A percentile compares a stretch with the other conserved stretches of the same genome.
These are phyloP conservation scores for Fusarium sp. DNA, from an alignment of 2,329 filamentous ascomycete species.

Conservation along the genomic window DNA sequence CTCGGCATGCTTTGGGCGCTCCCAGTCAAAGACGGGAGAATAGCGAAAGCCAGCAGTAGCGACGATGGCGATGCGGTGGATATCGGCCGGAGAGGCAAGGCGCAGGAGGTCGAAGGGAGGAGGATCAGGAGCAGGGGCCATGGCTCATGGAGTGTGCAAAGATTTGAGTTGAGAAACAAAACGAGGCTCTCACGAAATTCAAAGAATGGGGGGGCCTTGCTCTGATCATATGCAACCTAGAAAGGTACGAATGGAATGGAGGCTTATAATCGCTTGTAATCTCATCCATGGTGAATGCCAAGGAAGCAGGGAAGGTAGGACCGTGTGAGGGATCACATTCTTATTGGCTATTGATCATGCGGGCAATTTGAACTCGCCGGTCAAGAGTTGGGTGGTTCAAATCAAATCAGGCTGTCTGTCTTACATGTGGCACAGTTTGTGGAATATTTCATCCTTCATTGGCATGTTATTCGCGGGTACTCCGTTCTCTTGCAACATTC, in stretches of 20 bases:
- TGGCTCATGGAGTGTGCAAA: neutral
- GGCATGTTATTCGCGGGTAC: neutral
- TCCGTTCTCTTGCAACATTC: neutral
- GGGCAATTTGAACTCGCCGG: neutral
- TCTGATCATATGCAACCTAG: neutral
- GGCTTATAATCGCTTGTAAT: no score
- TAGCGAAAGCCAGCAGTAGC: conserved; percentile 4
- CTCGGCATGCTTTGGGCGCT: neutral
- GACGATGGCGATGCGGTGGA: conserved; percentile 4
- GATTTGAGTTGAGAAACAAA: neutral
- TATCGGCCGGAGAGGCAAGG: neutral
- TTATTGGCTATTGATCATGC: neutral
- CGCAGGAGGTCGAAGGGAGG: neutral
- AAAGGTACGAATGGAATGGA: no score
- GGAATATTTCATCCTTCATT: neutral
- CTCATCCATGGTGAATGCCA: no score
- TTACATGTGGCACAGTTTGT: neutral
- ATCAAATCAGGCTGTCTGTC: neutral
- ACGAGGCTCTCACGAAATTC: neutral
- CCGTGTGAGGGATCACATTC: neutral
- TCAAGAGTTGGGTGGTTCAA: neutral
- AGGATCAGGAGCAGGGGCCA: neutral
- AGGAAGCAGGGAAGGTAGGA: neutral
- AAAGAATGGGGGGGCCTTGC: neutral
- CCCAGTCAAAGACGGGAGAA: conserved; percentile 7